phyloP scores from a whole-genome alignment of 192 early-diverging fungal species.

The Chytriomyces sp. region DNA sequence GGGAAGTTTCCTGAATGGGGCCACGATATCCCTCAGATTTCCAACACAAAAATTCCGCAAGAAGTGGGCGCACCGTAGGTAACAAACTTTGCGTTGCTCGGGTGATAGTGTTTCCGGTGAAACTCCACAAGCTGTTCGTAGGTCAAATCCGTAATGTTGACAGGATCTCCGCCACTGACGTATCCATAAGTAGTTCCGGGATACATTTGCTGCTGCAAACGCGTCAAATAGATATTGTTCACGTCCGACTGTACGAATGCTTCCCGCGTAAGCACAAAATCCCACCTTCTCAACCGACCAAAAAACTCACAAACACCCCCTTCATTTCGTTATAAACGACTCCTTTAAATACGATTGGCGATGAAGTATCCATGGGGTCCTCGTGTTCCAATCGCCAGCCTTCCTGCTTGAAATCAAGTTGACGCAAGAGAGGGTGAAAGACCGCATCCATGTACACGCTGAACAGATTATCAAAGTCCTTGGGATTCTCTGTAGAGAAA shows the following conservation, averaged over 20 bases:
- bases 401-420: conserved; percentile 88
- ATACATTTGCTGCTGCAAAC: conserved; percentile 80
- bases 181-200: conserved; percentile 79
- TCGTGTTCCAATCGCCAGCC: conserved; percentile 92
- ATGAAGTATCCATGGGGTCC: conserved; percentile 58
- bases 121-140: conserved; percentile 80
- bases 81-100: conserved; percentile 88
- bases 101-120: conserved; percentile 86
- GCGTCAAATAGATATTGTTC: conserved; percentile 73
- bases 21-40: not conserved
- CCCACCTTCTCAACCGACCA: too few species aligned
- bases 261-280: too few species aligned
- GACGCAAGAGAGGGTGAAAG: conserved; percentile 77
- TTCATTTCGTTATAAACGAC: conserved; percentile 99
- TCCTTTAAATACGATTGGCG: conserved; percentile 86
- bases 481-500: conserved; percentile 85
- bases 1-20: conserved; percentile 60
- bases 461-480: conserved; percentile 89
- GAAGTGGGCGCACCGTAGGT: conserved; percentile 69
- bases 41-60: not conserved
- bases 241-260: conserved; percentile 88
- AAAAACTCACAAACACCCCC: conserved; percentile 57
- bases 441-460: conserved; percentile 90
- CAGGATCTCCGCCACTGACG: conserved; percentile 90
- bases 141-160: conserved; percentile 82